Conservation (phyloP, 805 yeast species). For the Brettanomyces naardenensis region DNA sequence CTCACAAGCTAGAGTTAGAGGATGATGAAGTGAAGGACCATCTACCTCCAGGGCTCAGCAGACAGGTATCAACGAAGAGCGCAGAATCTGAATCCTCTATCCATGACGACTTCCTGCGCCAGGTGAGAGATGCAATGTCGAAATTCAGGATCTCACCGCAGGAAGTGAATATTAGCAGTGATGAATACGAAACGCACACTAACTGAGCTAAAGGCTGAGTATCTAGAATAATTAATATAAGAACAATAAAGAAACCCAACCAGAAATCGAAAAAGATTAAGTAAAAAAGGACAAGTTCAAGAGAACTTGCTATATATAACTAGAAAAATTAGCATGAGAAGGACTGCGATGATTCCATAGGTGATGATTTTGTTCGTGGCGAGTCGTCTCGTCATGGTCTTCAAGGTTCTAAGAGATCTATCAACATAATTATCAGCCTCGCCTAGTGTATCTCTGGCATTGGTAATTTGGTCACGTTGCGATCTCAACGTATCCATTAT, state of each 20-base stretch:
- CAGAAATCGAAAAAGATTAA: background rate
- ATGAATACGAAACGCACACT: constrained; percentile 45
- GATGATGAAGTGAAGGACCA: constrained; percentile 44
- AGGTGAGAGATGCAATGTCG: constrained; percentile 36
- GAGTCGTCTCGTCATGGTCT: constrained; percentile 86
- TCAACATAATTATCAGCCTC: constrained; percentile 94
- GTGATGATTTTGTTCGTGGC: constrained; percentile 88
- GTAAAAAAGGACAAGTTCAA: constrained; percentile 22
- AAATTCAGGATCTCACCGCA: constrained; percentile 21
- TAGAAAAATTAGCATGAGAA: constrained; percentile 70
- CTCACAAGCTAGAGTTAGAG: constrained; percentile 56
- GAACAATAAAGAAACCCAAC: background rate
- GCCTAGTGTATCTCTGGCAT: constrained; percentile 75
- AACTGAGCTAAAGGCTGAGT: too few relatives aligned
- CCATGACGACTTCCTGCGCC: constrained; percentile 29
- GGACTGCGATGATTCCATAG: constrained; percentile 83
- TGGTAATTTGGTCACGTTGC: constrained; percentile 86
- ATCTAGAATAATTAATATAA: background rate
- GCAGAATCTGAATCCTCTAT: constrained; percentile 13
- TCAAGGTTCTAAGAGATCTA: constrained; percentile 75
- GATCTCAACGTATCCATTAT: constrained; percentile 83
- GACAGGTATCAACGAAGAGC: constrained; percentile 17
- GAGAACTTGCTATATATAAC: constrained; percentile 80
- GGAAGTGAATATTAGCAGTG: constrained; percentile 41
- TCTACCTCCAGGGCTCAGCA: constrained; percentile 25